These are phyloP conservation scores for Boletus rubescentipes DNA, from an alignment of 768 basidiomycete genomes.

Conservation along the genomic window DNA sequence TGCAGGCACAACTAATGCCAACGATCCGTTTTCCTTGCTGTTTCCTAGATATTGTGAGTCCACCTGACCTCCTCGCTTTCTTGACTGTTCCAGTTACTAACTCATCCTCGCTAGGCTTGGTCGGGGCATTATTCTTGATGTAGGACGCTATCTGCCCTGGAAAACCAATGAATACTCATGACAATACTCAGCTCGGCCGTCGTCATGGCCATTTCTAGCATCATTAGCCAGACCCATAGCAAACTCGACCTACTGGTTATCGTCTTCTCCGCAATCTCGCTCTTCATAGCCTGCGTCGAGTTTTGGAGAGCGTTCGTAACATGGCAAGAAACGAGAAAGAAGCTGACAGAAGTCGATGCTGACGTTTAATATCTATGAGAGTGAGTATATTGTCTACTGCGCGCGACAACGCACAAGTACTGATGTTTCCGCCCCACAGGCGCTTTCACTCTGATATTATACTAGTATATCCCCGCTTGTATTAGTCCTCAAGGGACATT, in stretches of 20 bases:
- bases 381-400: not conserved
- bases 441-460: not conserved
- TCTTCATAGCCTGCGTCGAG: slow-evolving; percentile 21
- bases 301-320: slow-evolving; percentile 19
- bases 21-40: not conserved
- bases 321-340: slow-evolving; percentile 15
- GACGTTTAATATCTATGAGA: slow-evolving; percentile 4
- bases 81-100: not conserved
- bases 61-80: not conserved
- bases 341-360: slow-evolving; percentile 2
- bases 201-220: slow-evolving; percentile 16
- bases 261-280: slow-evolving; percentile 13
- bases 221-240: slow-evolving; percentile 11
- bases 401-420: not conserved
- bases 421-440: not conserved
- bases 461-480: not conserved
- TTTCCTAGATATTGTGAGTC: slow-evolving; percentile 19
- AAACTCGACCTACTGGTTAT: slow-evolving; percentile 16
- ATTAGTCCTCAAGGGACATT: no score
- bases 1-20: not conserved
- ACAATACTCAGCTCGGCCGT: slow-evolving; percentile 12
- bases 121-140: slow-evolving; percentile 23
- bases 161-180: not conserved
- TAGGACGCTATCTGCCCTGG: not conserved
- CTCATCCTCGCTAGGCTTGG: slow-evolving; percentile 10